Base-by-base conservation (phyloP, 2,329 filamentous ascomycete species). In the Diaporthe capsici region DNA sequence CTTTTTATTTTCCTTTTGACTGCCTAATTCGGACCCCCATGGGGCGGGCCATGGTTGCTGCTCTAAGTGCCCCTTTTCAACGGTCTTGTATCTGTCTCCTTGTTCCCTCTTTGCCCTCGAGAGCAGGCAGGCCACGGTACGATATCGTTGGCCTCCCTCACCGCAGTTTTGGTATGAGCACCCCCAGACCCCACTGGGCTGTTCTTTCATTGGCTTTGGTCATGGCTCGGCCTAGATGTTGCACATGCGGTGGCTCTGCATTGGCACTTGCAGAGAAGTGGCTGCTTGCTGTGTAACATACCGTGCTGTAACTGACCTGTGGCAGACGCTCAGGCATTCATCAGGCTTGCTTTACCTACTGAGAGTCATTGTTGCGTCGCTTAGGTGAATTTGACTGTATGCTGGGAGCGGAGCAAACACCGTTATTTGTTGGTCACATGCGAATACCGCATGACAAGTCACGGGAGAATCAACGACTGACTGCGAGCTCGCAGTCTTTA, bases 271-370 rank as follows among this genome's bases (percentile, higher is more conserved):
- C 53, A 13, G 34, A 49, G 22, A 39, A 10, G 71, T 76, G 74
- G 74, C 74, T 73, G 63, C 55, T 51, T 25, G 60, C 44, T 47
- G 71, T 76, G 75, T 75, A 71, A 75, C 72, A 63, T 60, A 3
- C 68, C 60, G 13, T 70, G 25, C 68, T 67, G 58, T 63, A 47
- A 74, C 61, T 73, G 60, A 61, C 49, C 72, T 42, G 17, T 49
- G 55, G 28, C 34, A 60, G 49, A 28, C 49, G 42, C 53, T 44
- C 37, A 44, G 63, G 37, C n/a, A 39, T 25, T 10, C 73, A 58
- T 9, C 71, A 28, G 73, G 39, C 51, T 72, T 49, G 34, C 39
- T 61, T 51, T 49, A 42, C 31, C 37, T 37, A 13, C 17, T 39
- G 47, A 31, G 53, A 20, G 47, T 47, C 22, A 34, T 22, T 31